These are phyloP conservation scores for Petunia secreta DNA, from an alignment of 257 asterid species.

Conservation along the genomic window DNA sequence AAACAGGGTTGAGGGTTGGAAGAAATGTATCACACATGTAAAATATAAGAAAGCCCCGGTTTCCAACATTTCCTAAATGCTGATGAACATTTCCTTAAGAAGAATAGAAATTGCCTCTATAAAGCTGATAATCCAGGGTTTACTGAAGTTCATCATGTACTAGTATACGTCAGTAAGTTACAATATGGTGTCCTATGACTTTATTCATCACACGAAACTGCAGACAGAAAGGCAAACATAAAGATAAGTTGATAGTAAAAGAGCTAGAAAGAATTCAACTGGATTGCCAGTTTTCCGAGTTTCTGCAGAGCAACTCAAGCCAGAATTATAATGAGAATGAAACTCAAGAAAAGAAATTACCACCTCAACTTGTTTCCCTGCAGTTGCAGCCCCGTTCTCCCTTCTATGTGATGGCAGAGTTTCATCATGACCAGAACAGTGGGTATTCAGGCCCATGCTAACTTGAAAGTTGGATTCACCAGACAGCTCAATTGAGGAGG, in stretches of 20 bases:
- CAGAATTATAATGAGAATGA: conserved; percentile 23
- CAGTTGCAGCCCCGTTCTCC: conserved; percentile 43
- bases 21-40: too few species aligned
- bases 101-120: background rate
- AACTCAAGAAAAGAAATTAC: conserved; percentile 41
- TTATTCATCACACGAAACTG: conserved; percentile 10
- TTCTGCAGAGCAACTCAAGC: conserved; percentile 11
- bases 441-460: conserved; percentile 38
- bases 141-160: background rate
- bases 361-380: conserved; percentile 49
- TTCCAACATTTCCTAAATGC: too few species aligned
- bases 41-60: too few species aligned
- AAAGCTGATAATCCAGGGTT: conserved; percentile 10
- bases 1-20: too few species aligned
- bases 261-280: background rate
- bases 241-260: background rate
- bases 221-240: background rate
- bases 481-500: conserved; percentile 41
- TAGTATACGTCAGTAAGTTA: background rate
- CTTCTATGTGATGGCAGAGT: conserved; percentile 34
- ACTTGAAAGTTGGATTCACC: conserved; percentile 36
- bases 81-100: background rate
- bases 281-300: conserved; percentile 13
- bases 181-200: conserved; percentile 9
- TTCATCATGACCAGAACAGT: conserved; percentile 37